Conservation (phyloP, 257 asterid species). For the Petunia secreta region DNA sequence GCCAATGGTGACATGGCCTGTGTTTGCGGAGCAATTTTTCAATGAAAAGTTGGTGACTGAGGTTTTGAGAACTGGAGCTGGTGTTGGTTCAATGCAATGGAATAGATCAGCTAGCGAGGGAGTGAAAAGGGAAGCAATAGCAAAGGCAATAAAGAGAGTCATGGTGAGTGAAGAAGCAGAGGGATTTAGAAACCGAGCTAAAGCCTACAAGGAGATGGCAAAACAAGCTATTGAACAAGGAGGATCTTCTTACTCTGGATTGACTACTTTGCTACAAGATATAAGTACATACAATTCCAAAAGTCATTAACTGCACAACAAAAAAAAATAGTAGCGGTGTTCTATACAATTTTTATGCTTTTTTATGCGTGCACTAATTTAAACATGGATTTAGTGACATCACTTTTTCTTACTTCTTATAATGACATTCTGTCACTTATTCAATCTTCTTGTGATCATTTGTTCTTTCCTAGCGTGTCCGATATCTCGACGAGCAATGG, state of each 20-base stretch:
- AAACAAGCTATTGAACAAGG: constrained; percentile 41
- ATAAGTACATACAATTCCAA: constrained; percentile 28
- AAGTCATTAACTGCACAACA: too few species aligned
- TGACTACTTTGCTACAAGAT: constrained; percentile 48
- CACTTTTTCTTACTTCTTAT: background rate
- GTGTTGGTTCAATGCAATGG: constrained; percentile 48
- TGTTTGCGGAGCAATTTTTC: constrained; percentile 45
- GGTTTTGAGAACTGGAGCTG: constrained; percentile 40
- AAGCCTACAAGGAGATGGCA: constrained; percentile 41
- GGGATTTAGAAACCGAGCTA: constrained; percentile 46
- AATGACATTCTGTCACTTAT: background rate
- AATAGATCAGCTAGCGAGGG: constrained; percentile 35
- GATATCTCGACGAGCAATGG: too few species aligned
- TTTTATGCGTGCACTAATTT: background rate
- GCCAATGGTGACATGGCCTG: constrained; percentile 61
- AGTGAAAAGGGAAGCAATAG: constrained; percentile 45
- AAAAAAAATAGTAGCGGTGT: too few species aligned
- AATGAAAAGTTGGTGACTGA: constrained; percentile 51
- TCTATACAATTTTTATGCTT: too few species aligned
- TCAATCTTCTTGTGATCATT: too few species aligned
- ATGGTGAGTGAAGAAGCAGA: constrained; percentile 43
- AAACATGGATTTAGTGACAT: background rate
- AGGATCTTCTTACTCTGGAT: constrained; percentile 62
- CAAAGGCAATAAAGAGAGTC: constrained; percentile 39
- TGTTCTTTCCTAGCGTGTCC: too few species aligned